These are phyloP conservation scores for Veloporphyrellus conicus DNA, from an alignment of 1,284 basidiomycete genomes.

Conservation along the genomic window DNA sequence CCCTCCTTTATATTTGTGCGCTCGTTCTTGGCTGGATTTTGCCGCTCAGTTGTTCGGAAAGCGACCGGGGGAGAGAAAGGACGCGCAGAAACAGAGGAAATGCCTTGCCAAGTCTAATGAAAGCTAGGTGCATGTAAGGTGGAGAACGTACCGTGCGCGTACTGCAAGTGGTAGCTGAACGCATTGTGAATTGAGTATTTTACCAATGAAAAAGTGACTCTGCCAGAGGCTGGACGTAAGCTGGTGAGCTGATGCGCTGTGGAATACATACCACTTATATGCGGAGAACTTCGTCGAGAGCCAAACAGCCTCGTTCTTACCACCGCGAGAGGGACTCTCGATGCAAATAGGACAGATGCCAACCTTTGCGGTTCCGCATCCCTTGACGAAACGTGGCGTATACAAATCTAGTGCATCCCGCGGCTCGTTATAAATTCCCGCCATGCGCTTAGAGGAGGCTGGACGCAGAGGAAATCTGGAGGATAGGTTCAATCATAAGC, in stretches of 20 bases:
- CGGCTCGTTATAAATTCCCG: slow-evolving; percentile 56
- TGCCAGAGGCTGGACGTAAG: slow-evolving; percentile 11
- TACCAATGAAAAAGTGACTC: slow-evolving; percentile 15
- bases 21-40: slow-evolving; percentile 53
- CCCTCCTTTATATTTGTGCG: slow-evolving; percentile 59
- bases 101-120: slow-evolving; percentile 39
- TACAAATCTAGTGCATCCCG: slow-evolving; percentile 62
- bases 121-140: not conserved
- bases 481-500: slow-evolving; percentile 1
- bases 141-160: slow-evolving; percentile 57
- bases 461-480: slow-evolving; percentile 34
- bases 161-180: slow-evolving; percentile 73
- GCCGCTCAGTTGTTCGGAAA: slow-evolving; percentile 50
- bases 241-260: not conserved
- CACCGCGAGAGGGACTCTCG: slow-evolving; percentile 58
- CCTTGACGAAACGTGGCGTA: slow-evolving; percentile 72
- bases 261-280: slow-evolving; percentile 61
- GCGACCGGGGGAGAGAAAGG: slow-evolving; percentile 73
- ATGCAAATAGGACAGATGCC: slow-evolving; percentile 76
- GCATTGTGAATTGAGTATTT: slow-evolving; percentile 3
- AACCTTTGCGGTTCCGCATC: slow-evolving; percentile 62
- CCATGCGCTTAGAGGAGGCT: slow-evolving; percentile 38
- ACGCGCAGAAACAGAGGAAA: slow-evolving; percentile 54
- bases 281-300: slow-evolving; percentile 75
- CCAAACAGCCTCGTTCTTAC: slow-evolving; percentile 62